phyloP scores from a whole-genome alignment of 495 filamentous ascomycete genomes.

The Cercophora newfieldiana region DNA sequence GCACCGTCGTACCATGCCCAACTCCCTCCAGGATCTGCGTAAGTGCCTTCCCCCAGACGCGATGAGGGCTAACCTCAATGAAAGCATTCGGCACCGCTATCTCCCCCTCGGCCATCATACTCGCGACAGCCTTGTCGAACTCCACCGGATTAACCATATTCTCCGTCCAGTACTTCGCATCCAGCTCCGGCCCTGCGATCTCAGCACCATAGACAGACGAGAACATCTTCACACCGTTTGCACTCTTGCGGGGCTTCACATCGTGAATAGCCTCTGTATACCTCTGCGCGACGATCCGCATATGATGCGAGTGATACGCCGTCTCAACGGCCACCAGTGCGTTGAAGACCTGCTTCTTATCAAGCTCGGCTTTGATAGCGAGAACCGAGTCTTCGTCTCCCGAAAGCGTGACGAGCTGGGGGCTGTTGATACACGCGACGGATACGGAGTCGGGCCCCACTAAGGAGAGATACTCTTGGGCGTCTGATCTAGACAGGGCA shows the following conservation, averaged over 20 bases:
- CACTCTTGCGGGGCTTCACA: slow-evolving; percentile 11
- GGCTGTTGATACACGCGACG: slow-evolving; percentile 53
- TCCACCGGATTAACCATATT: slow-evolving; percentile 45
- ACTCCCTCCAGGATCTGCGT: not conserved
- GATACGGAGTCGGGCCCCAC: slow-evolving; percentile 13
- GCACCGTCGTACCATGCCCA: not conserved
- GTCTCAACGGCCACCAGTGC: slow-evolving; percentile 35
- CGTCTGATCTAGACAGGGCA: not conserved
- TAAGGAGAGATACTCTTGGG: not conserved
- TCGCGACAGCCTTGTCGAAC: slow-evolving; percentile 32
- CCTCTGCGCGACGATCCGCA: slow-evolving; percentile 39
- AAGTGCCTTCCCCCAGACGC: slow-evolving; percentile 1
- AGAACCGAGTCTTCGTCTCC: slow-evolving; percentile 42
- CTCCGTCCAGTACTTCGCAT: slow-evolving; percentile 38
- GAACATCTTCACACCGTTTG: slow-evolving; percentile 1
- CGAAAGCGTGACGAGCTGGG: slow-evolving; percentile 46
- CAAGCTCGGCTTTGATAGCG: slow-evolving; percentile 22
- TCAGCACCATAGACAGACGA: slow-evolving; percentile 24
- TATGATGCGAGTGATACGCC: slow-evolving; percentile 50
- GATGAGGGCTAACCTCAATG: not conserved
- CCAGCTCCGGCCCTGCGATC: slow-evolving; percentile 15
- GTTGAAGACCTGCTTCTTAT: slow-evolving; percentile 33
- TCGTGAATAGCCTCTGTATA: slow-evolving; percentile 31
- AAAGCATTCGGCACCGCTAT: not conserved
- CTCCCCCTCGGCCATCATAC: not conserved